A percentile compares a stretch with the other conserved stretches of the same genome.
These are phyloP conservation scores for Pholiota molesta DNA, from an alignment of 768 basidiomycete species.

Conservation along the genomic window DNA sequence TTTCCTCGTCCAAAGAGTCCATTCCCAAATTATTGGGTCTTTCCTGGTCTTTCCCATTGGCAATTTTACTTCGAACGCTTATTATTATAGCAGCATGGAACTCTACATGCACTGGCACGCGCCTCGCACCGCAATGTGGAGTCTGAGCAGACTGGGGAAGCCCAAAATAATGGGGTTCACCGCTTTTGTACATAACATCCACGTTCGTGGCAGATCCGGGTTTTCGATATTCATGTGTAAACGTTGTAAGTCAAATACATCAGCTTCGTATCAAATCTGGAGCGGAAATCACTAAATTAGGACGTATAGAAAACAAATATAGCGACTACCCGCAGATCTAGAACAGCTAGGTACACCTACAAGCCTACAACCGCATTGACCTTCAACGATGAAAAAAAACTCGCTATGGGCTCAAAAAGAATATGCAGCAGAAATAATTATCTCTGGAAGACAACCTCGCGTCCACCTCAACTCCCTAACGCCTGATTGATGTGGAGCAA, in stretches of 20 bases:
- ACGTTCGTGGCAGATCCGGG: slow-evolving; percentile 4
- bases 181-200: slow-evolving; percentile 1
- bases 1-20: too few relatives aligned
- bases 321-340: too few relatives aligned
- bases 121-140: neutral
- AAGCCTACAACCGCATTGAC: neutral
- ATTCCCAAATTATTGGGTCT: neutral
- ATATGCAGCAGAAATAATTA: neutral
- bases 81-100: neutral
- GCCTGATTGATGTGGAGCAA: neutral
- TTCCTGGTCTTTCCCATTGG: neutral
- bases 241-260: neutral
- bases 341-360: neutral
- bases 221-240: neutral
- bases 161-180: slow-evolving; percentile 4
- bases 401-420: neutral
- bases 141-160: neutral
- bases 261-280: neutral
- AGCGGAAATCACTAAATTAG: neutral
- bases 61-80: neutral
- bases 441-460: neutral
- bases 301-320: neutral
- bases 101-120: neutral
- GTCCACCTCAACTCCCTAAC: neutral
- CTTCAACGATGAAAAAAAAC: neutral